Evolutionary conservation across 352 stramenopile species (phyloP).

Genomic region (Globisporangium cederbergense): DNA sequence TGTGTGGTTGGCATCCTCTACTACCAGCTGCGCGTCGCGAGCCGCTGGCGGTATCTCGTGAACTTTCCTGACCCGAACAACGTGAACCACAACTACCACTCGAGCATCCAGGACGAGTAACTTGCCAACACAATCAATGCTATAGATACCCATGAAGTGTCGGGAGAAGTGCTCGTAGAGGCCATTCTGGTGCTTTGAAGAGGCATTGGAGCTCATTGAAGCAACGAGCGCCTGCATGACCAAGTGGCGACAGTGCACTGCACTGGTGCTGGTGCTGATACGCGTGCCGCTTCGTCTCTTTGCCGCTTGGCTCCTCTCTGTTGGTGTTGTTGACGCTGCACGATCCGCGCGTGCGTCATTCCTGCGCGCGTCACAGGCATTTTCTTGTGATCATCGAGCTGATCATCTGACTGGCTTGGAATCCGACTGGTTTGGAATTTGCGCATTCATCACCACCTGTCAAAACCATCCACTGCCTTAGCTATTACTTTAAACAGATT

Average conservation of each 20-base stretch:
- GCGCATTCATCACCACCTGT: slow-evolving; percentile 18
- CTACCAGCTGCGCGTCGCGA: slow-evolving; percentile 65
- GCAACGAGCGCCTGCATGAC: no score
- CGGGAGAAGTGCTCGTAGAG: no score
- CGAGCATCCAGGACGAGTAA: slow-evolving; percentile 7
- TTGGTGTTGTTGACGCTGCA: not conserved
- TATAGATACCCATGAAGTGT: not conserved
- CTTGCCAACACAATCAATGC: not conserved
- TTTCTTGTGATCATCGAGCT: slow-evolving; percentile 30
- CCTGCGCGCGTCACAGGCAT: slow-evolving; percentile 8
- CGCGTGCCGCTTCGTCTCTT: not conserved
- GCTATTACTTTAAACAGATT: not conserved
- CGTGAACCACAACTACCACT: slow-evolving; percentile 3
- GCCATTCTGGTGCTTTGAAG: no score
- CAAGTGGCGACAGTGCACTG: no score
- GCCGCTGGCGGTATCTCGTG: slow-evolving; percentile 71
- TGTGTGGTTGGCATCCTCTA: slow-evolving; percentile 48
- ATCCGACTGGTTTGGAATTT: slow-evolving; percentile 8
- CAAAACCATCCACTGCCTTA: not conserved
- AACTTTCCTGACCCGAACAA: slow-evolving; percentile 41
- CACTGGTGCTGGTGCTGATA: not conserved
- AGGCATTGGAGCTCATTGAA: no score
- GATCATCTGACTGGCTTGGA: slow-evolving; percentile 2
- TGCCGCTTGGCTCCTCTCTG: not conserved
- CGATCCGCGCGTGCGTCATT: not conserved